Conservation (phyloP, 2,329 filamentous ascomycete species). For the Colletotrichum theobromicola region DNA sequence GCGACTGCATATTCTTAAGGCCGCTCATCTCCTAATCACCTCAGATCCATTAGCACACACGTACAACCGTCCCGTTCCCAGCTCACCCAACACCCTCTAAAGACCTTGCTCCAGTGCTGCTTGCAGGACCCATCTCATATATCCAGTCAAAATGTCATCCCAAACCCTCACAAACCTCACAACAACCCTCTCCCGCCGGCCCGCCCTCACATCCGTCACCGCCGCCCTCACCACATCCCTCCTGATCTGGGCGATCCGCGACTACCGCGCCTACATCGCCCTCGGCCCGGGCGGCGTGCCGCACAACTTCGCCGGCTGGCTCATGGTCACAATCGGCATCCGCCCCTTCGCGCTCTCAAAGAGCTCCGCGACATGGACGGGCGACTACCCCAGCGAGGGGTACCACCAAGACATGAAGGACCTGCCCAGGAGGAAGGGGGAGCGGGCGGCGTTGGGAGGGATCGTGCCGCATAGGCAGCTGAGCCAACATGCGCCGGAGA, state of each 20-base stretch:
- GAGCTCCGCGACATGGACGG: not conserved
- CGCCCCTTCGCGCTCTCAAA: slow-evolving; percentile 13
- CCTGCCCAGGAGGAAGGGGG: not conserved
- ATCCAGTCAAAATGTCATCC: not conserved
- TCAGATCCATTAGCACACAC: not conserved
- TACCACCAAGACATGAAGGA: not conserved
- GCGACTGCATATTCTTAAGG: accelerated
- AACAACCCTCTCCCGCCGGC: not conserved
- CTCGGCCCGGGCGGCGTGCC: slow-evolving; percentile 50
- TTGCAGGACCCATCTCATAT: no score
- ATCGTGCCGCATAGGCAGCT: slow-evolving; percentile 18
- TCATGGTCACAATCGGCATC: slow-evolving; percentile 24
- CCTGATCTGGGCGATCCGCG: not conserved
- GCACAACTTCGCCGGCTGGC: slow-evolving; percentile 46
- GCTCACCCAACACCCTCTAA: accelerated
- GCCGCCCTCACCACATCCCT: not conserved
- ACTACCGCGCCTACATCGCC: slow-evolving; percentile 44
- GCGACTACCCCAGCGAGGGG: slow-evolving; percentile 1
- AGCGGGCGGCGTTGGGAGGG: slow-evolving; percentile 1
- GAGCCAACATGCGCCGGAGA: slow-evolving; percentile 13
- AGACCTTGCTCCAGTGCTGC: not conserved
- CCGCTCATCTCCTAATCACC: not conserved
- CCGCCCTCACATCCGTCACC: not conserved
- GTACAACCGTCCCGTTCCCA: no score
- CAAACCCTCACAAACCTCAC: not conserved